Base-by-base conservation (phyloP, 208 protist species). In the Leishmania gerbilli region DNA sequence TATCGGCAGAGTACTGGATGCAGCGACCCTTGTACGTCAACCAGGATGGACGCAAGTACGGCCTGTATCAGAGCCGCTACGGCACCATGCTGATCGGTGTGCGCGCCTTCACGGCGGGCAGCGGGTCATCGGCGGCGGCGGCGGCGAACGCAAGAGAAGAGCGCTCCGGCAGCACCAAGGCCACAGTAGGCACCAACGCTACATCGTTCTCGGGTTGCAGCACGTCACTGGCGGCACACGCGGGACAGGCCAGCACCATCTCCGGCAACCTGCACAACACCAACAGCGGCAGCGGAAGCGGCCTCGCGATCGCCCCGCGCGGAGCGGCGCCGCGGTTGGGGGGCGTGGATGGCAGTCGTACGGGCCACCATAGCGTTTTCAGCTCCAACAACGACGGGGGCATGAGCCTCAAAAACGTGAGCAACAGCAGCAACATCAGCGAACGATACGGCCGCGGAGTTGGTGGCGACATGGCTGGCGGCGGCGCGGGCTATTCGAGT, bases 1-100 rank as follows among this genome's bases (percentile, higher is more conserved):
- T 87, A 51, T 86, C 90, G n/a, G 74, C 81, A 3, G 78, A 83
- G 21, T 74, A 85, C 75, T 96, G 91, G 90, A 40, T 60, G 3
- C 76, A 77, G 15, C 49, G 71, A 3, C 79, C 78, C 45, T 72
- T 94, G 19, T 92, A 90, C 76, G 83, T 82, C 21, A 95, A 91
- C 62, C 85, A 88, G 34, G 92, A 95, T 79, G 91, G 91, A 21
- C 89, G 93, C 62, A 88, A 86, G 64, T 96, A 94, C 80, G 89
- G 89, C 1, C 76, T 96, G 53, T 92, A 95, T 62, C 78, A 79
- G 60, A 91, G 87, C 40, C 80, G 79, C 40, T 90, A 88, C 74
- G 93, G 93, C 24, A 90, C 88, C 2, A 94, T 96, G 91, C 84
- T 96, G 27, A 89, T 96, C 51, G 93, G 91, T 37, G 92, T 95